These are phyloP conservation scores for Linnemannia elongata DNA, from an alignment of 192 early-diverging fungal species.

Conservation along the genomic window DNA sequence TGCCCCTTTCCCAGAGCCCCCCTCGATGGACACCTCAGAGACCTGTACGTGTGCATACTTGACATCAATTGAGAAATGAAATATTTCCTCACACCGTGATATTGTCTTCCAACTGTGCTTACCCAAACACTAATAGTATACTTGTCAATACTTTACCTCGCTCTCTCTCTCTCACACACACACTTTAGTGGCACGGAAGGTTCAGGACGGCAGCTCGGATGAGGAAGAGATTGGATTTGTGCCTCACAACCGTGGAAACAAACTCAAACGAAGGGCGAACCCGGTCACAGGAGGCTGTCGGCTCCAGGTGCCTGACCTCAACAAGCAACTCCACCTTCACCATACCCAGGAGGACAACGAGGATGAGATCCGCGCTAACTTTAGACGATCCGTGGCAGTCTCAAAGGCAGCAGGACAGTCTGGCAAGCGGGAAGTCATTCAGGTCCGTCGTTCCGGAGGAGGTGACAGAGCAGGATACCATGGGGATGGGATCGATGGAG, in stretches of 20 bases:
- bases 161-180: background rate
- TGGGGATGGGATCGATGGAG: constrained; percentile 51
- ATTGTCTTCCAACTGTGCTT: background rate
- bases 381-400: constrained; percentile 33
- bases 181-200: constrained; percentile 37
- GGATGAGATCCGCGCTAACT: constrained; percentile 31
- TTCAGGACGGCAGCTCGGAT: constrained; percentile 35
- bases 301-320: constrained; percentile 58
- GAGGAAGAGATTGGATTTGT: constrained; percentile 64
- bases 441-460: constrained; percentile 1
- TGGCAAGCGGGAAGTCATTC: constrained; percentile 22
- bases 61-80: background rate
- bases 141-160: background rate
- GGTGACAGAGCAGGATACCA: constrained; percentile 19
- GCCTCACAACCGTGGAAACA: constrained; percentile 79
- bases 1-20: constrained; percentile 3
- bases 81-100: background rate
- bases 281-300: constrained; percentile 60
- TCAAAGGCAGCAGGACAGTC: constrained; percentile 23
- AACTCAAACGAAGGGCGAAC: constrained; percentile 71
- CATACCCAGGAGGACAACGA: constrained; percentile 39
- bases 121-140: background rate
- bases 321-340: constrained; percentile 22
- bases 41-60: background rate
- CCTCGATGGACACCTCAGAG: background rate